Conservation (phyloP, 352 stramenopile species). For the Phytophthora aleatoria region DNA sequence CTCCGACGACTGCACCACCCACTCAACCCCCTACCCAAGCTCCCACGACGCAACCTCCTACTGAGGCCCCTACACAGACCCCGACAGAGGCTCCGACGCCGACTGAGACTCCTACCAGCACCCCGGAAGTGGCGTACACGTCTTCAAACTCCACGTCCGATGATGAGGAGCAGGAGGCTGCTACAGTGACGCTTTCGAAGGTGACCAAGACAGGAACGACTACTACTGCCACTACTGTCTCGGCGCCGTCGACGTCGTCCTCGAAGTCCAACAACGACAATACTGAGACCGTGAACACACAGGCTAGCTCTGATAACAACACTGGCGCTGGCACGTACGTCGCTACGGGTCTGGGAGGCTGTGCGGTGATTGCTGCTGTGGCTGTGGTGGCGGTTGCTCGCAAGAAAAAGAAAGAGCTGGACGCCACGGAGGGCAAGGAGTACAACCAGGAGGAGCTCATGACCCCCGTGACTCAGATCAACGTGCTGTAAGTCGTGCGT, state of each 20-base stretch:
- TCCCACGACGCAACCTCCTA: neutral
- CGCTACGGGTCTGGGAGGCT: slow-evolving; percentile 18
- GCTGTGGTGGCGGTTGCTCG: slow-evolving; percentile 46
- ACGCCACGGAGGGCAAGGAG: slow-evolving; percentile 40
- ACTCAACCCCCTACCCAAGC: neutral
- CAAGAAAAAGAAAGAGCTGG: slow-evolving; percentile 64
- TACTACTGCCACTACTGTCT: slow-evolving; percentile 12
- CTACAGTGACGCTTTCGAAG: slow-evolving; percentile 21
- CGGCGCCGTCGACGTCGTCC: slow-evolving; percentile 14
- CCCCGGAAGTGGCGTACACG: slow-evolving; percentile 14
- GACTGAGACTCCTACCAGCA: slow-evolving; percentile 12
- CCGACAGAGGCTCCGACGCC: slow-evolving; percentile 14
- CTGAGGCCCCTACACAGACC: neutral
- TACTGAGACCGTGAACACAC: slow-evolving; percentile 22
- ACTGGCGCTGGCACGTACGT: slow-evolving; percentile 19
- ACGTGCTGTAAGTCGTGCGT: slow-evolving; percentile 37
- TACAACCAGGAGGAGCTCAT: slow-evolving; percentile 38
- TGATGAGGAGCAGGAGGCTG: slow-evolving; percentile 24
- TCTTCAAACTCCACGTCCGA: slow-evolving; percentile 23
- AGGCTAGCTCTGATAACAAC: neutral
- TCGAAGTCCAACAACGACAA: slow-evolving; percentile 8
- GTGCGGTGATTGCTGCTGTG: slow-evolving; percentile 34
- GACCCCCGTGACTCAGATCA: slow-evolving; percentile 53
- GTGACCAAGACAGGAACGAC: slow-evolving; percentile 11
- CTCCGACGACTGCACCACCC: slow-evolving; percentile 3